These are phyloP conservation scores for Ochromonas danica DNA, from an alignment of 108 stramenopile genomes.

Conservation along the genomic window DNA sequence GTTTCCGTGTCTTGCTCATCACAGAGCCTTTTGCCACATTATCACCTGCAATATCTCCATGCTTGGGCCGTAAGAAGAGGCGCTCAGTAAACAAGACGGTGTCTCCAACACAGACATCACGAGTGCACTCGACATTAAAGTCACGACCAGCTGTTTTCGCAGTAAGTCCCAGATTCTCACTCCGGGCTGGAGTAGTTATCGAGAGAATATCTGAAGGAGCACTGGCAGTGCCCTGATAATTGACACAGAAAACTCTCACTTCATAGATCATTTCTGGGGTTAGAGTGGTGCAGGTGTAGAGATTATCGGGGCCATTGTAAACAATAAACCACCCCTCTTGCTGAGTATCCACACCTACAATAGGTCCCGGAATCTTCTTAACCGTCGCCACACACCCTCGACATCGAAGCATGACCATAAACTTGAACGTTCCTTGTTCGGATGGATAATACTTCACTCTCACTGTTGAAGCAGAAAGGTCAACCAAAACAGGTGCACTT, in stretches of 20 bases:
- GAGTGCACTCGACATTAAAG: constrained; percentile 37
- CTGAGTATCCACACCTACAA: too few species aligned
- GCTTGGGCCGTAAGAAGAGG: not conserved
- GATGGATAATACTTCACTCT: constrained; percentile 26
- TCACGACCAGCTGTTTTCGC: constrained; percentile 24
- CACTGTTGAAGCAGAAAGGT: not conserved
- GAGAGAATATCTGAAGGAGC: constrained; percentile 1
- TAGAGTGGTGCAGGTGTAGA: not conserved
- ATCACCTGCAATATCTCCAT: not conserved
- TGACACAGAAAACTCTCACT: constrained; percentile 18
- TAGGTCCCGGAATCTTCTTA: too few species aligned
- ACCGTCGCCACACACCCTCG: not conserved
- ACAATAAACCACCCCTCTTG: not conserved
- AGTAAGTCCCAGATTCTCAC: not conserved
- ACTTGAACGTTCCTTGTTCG: constrained; percentile 24
- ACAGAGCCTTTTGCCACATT: not conserved
- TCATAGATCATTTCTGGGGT: constrained; percentile 5
- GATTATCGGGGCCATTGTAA: constrained; percentile 2
- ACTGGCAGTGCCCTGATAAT: constrained; percentile 21
- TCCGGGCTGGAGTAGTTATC: not conserved
- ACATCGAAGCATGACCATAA: constrained; percentile 37
- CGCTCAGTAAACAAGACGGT: constrained; percentile 46
- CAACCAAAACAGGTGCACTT: not conserved
- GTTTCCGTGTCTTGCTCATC: not conserved
- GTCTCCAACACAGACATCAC: constrained; percentile 43